These are phyloP conservation scores for Daldinia vernicosa DNA, from an alignment of 495 filamentous ascomycete genomes.

Conservation along the genomic window DNA sequence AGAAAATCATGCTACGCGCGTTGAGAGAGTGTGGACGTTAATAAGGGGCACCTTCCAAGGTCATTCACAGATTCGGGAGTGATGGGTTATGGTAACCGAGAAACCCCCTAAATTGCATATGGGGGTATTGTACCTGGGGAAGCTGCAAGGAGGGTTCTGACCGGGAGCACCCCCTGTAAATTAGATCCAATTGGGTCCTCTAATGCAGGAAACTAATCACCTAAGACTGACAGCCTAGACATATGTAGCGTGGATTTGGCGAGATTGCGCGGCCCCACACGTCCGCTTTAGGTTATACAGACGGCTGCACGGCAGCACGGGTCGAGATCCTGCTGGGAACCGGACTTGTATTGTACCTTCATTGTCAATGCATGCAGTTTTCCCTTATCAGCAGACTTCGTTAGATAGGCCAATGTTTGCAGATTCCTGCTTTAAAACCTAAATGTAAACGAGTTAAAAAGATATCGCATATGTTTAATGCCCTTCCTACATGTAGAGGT, in stretches of 20 bases:
- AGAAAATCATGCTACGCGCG: not conserved
- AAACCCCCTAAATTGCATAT: slow-evolving; percentile 36
- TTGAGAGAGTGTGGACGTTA: not conserved
- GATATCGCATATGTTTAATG: not conserved
- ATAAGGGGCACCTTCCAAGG: not conserved
- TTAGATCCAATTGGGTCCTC: slow-evolving; percentile 15
- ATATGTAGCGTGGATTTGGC: slow-evolving; percentile 27
- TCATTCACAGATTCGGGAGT: not conserved
- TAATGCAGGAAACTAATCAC: slow-evolving; percentile 36
- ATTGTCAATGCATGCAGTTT: slow-evolving; percentile 13
- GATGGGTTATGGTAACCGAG: slow-evolving; percentile 3
- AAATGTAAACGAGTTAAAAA: not conserved
- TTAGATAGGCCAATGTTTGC: not conserved
- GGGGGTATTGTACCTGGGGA: slow-evolving; percentile 34
- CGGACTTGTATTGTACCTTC: slow-evolving; percentile 17
- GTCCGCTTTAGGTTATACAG: slow-evolving; percentile 13
- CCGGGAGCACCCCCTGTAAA: slow-evolving; percentile 16
- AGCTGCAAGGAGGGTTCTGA: slow-evolving; percentile 19
- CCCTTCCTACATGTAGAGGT: not conserved
- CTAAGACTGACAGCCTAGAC: slow-evolving; percentile 27
- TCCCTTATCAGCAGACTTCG: not conserved
- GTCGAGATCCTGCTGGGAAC: slow-evolving; percentile 35
- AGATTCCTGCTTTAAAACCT: not conserved
- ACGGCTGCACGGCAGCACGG: slow-evolving; percentile 15
- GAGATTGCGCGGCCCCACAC: slow-evolving; percentile 35